Percentiles rank a stretch among this genome's conserved stretches.
Conservation (phyloP, 768 basidiomycete species). For the Podaxis sp. region DNA sequence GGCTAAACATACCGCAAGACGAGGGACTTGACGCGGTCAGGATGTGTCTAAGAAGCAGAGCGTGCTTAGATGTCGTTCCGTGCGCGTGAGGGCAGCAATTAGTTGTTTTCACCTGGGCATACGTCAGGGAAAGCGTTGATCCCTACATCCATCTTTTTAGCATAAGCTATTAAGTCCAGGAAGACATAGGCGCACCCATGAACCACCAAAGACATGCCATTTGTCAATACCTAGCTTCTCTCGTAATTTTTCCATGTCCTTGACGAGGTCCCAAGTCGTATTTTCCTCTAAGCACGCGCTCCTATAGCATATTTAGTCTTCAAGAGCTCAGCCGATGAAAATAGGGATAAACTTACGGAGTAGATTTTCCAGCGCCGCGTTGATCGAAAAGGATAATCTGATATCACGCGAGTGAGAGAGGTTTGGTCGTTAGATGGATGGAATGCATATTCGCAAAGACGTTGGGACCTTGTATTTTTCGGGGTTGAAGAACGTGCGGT, state of each 20-base stretch:
- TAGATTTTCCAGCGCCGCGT: conserved; percentile 84
- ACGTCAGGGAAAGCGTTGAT: conserved; percentile 81
- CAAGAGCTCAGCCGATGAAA: neutral
- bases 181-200: conserved; percentile 59
- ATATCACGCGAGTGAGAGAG: neutral
- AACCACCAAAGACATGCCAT: conserved; percentile 96
- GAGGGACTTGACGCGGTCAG: conserved; percentile 75
- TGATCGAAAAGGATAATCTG: conserved; percentile 90
- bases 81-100: neutral
- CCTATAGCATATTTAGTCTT: conserved; percentile 32
- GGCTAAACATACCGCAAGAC: conserved; percentile 59
- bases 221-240: conserved; percentile 73
- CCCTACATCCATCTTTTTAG: conserved; percentile 46
- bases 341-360: conserved; percentile 52
- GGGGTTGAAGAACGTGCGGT: conserved; percentile 82
- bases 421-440: neutral
- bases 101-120: conserved; percentile 62
- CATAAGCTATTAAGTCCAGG: neutral
- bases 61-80: neutral
- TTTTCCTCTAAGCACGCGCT: conserved; percentile 78
- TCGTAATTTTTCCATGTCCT: conserved; percentile 82
- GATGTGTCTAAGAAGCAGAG: conserved; percentile 55
- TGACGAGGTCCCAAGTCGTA: conserved; percentile 93
- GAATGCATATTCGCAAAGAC: neutral
- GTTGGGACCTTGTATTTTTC: conserved; percentile 70